Base-by-base conservation (phyloP, 2,329 filamentous ascomycete species). In the Cladophialophora bantiana region DNA sequence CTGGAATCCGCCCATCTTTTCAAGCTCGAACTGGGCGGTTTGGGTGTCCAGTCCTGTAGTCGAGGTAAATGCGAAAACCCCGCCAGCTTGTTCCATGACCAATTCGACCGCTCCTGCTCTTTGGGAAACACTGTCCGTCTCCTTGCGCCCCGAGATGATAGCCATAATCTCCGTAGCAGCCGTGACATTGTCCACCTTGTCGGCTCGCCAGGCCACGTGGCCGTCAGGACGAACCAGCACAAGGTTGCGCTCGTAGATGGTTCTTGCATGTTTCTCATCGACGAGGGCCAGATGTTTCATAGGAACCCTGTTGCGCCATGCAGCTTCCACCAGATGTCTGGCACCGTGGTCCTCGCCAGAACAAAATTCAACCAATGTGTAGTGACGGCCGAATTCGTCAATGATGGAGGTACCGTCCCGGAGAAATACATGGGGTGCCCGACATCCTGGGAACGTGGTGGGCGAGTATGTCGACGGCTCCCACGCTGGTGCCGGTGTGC, bases 341-440 rank as follows among this genome's bases (percentile, higher is more conserved):
- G 50, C 50, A 18, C 50, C 50, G 12, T 54, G 6, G 50, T 54
- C 20, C 18, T 20, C 50, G 15, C 20, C 35, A 4, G 18, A 7
- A 2, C 50, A 34, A 20, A 63, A 63, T 10, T 40, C 13, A 40
- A 63, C 32, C 15, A 63, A 20, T 12, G 48, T 63, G 15, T 38
- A 63, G 15, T 63, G 50, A n/a, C 2, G 26, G 50, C 50, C 50
- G 10, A 26, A 54, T 4, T 26, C 18, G 50, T 54, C 50, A 10
- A 54, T 26, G 26, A 54, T 54, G 50, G 50, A n/a, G 26, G 50
- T 54, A 13, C 50, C 50, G 20, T 54, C 50, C 31, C 50, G 50
- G 13, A 54, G 20, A 10, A 54, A 54, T n/a, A 54, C 12, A 35
- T 54, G 50, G 4, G 50, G 50, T 26, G 50, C 50, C 4, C 50